These are phyloP conservation scores for Hemisphaericaspora lyxosophila DNA, from an alignment of 1,139 yeast genomes.

Conservation along the genomic window DNA sequence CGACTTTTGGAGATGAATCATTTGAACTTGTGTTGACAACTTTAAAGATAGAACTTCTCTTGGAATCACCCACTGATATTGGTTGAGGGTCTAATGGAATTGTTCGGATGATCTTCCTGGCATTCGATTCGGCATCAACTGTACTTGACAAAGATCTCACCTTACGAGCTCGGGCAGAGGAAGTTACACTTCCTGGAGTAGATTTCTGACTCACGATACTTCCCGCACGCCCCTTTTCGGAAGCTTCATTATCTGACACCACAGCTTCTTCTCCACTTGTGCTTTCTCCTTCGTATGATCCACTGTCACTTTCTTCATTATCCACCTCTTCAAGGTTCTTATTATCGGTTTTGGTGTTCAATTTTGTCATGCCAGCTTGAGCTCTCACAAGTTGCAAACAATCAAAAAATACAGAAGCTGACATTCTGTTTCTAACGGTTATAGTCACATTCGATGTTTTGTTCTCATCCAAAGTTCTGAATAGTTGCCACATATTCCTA, in stretches of 20 bases:
- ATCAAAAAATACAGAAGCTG: constrained; percentile 91
- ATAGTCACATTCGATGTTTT: constrained; percentile 42
- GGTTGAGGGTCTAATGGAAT: constrained; percentile 85
- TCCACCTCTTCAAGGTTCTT: constrained; percentile 22
- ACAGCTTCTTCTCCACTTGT: constrained; percentile 26
- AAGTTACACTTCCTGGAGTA: constrained; percentile 39
- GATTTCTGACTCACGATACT: constrained; percentile 29
- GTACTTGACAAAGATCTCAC: constrained; percentile 53
- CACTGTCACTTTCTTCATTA: constrained; percentile 22
- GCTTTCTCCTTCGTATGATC: constrained; percentile 13
- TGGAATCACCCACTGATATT: constrained; percentile 40
- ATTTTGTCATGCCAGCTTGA: constrained; percentile 79
- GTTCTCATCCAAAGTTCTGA: constrained; percentile 55
- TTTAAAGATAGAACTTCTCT: constrained; percentile 42
- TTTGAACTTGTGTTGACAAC: constrained; percentile 34
- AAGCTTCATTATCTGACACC: constrained; percentile 20
- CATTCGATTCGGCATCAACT: constrained; percentile 65
- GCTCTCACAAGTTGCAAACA: constrained; percentile 80
- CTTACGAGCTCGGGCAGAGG: constrained; percentile 34
- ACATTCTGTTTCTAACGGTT: constrained; percentile 75
- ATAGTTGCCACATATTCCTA: constrained; percentile 91
- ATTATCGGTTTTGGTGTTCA: constrained; percentile 38
- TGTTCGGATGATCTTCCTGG: constrained; percentile 70
- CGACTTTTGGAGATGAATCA: constrained; percentile 27
- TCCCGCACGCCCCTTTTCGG: constrained; percentile 15